A percentile compares a stretch with the other conserved stretches of the same genome.
These are phyloP conservation scores for Pseudozyma sp. DNA, from an alignment of 1,284 basidiomycete species.

Conservation along the genomic window DNA sequence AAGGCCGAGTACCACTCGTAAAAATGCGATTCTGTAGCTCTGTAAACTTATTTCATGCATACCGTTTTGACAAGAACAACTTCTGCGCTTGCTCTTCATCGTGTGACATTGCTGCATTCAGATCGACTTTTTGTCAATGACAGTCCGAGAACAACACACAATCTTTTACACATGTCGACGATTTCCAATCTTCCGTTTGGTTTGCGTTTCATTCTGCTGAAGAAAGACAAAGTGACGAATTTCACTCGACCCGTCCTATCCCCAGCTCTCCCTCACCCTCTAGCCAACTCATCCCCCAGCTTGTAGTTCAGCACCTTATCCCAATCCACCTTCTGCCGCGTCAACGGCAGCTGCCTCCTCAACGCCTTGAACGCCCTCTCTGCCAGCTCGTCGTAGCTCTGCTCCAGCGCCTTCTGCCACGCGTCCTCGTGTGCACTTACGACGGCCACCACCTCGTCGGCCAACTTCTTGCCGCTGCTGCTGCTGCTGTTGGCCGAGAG, in stretches of 20 bases:
- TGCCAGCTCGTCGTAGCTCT: slow-evolving; percentile 49
- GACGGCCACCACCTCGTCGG: slow-evolving; percentile 39
- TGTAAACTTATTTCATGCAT: neutral
- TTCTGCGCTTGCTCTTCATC: neutral
- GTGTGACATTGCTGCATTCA: neutral
- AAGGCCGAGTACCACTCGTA: slow-evolving; percentile 26
- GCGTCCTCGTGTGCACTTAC: slow-evolving; percentile 56
- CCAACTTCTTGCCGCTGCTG: slow-evolving; percentile 4
- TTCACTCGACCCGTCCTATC: neutral
- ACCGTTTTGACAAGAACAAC: neutral
- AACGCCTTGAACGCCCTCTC: slow-evolving; percentile 64
- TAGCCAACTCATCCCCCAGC: slow-evolving; percentile 52
- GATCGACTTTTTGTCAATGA: neutral
- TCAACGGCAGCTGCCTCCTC: slow-evolving; percentile 63
- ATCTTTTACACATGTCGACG: too few species aligned
- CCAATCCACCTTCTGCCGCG: slow-evolving; percentile 68
- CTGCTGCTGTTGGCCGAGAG: slow-evolving; percentile 17
- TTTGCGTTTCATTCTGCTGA: too few species aligned
- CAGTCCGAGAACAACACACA: too few species aligned
- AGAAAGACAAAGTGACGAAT: too few species aligned
- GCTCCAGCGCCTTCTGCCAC: slow-evolving; percentile 55
- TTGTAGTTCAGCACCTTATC: slow-evolving; percentile 65
- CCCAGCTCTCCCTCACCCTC: too few species aligned
- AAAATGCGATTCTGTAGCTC: too few species aligned
- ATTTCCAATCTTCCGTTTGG: too few species aligned